These are phyloP conservation scores for Candida mesenterica DNA, from an alignment of 1,139 yeast genomes.

Conservation along the genomic window DNA sequence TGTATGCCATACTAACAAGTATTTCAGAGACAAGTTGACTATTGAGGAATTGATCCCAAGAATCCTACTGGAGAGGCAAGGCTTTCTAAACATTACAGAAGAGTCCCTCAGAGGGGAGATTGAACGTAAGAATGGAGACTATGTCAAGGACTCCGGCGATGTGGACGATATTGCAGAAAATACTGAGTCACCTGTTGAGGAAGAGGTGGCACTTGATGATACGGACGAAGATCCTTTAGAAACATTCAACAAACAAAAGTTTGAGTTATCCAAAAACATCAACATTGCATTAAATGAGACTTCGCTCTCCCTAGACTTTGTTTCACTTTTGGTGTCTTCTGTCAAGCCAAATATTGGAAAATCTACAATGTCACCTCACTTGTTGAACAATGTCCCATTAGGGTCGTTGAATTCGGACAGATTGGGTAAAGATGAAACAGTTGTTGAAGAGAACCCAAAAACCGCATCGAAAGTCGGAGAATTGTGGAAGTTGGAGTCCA, in stretches of 20 bases:
- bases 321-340: slow-evolving; percentile 78
- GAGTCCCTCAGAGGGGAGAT: slow-evolving; percentile 50
- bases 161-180: slow-evolving; percentile 9
- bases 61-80: slow-evolving; percentile 37
- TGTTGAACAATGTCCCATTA: slow-evolving; percentile 71
- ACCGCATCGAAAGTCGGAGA: slow-evolving; percentile 54
- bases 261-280: slow-evolving; percentile 55
- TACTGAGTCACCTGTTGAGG: slow-evolving; percentile 7
- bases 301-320: slow-evolving; percentile 81
- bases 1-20: slow-evolving; percentile 12
- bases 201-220: slow-evolving; percentile 8
- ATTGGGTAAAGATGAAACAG: slow-evolving; percentile 30
- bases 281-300: slow-evolving; percentile 82
- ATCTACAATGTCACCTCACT: slow-evolving; percentile 85
- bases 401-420: slow-evolving; percentile 78
- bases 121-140: slow-evolving; percentile 12
- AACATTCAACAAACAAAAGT: slow-evolving; percentile 53
- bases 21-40: slow-evolving; percentile 33
- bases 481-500: slow-evolving; percentile 83
- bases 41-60: slow-evolving; percentile 43
- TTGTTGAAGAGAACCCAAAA: slow-evolving; percentile 17
- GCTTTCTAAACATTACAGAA: slow-evolving; percentile 54
- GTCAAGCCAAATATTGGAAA: slow-evolving; percentile 82
- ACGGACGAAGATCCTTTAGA: slow-evolving; percentile 37
- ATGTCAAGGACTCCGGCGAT: not conserved